Evolutionary conservation across 768 basidiomycete species (phyloP).

Genomic region (Paxillus ammoniavirescens): DNA sequence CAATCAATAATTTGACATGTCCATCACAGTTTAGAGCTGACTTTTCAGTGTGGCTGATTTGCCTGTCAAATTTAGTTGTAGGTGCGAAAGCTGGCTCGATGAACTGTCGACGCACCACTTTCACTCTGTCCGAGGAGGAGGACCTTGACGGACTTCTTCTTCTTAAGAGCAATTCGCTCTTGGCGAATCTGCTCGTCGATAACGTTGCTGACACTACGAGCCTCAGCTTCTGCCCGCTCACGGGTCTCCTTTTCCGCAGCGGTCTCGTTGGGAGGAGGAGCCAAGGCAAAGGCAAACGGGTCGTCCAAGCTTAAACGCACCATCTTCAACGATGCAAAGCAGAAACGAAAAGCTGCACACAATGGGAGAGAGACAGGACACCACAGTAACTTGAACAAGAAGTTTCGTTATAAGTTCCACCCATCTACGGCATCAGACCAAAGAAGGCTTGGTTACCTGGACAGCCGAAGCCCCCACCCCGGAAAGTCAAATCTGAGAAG

Average conservation of each 20-base stretch:
- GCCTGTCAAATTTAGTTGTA: conserved; percentile 24
- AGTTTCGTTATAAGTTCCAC: too few species aligned
- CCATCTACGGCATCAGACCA: too few species aligned
- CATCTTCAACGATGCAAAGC: conserved; percentile 10
- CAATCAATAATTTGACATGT: not conserved
- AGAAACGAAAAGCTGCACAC: not conserved
- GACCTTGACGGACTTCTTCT: conserved; percentile 69
- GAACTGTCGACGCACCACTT: conserved; percentile 44
- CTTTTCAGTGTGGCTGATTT: conserved; percentile 83
- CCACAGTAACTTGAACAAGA: too few species aligned
- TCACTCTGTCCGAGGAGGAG: conserved; percentile 76
- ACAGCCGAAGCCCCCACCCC: too few species aligned
- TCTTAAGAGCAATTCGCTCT: conserved; percentile 57
- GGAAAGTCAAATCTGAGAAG: too few species aligned
- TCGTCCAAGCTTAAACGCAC: conserved; percentile 47
- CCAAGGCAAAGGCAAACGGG: conserved; percentile 57
- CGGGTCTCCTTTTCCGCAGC: conserved; percentile 52
- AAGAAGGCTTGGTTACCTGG: too few species aligned
- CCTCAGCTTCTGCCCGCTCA: conserved; percentile 61
- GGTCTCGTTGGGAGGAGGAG: conserved; percentile 66
- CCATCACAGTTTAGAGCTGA: conserved; percentile 27
- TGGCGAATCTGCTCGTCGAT: conserved; percentile 73
- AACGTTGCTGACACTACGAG: conserved; percentile 61
- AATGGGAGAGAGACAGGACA: not conserved
- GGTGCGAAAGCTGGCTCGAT: not conserved